These are phyloP conservation scores for Pseudotulostoma volvatum DNA, from an alignment of 495 filamentous ascomycete genomes.

Conservation along the genomic window DNA sequence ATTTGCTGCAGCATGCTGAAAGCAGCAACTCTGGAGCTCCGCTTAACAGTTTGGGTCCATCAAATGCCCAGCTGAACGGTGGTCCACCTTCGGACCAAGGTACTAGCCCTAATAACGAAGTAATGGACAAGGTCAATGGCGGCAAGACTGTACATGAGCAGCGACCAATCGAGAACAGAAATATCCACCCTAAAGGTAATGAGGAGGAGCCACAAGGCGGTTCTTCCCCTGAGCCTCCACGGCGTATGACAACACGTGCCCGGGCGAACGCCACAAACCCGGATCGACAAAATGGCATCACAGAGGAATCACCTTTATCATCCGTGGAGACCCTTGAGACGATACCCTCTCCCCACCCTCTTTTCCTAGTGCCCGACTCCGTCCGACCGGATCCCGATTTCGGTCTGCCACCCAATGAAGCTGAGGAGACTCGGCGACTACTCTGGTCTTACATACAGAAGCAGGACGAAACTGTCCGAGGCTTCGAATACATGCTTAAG, in stretches of 20 bases:
- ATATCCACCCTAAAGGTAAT: constrained; percentile 3
- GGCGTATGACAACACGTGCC: constrained; percentile 54
- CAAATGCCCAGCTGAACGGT: background rate
- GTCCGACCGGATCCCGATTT: constrained; percentile 62
- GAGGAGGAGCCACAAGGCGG: constrained; percentile 12
- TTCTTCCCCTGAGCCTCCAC: constrained; percentile 30
- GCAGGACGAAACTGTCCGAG: constrained; percentile 85
- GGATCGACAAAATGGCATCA: constrained; percentile 13
- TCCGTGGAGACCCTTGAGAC: constrained; percentile 31
- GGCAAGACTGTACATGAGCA: background rate
- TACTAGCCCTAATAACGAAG: background rate
- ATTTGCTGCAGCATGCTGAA: constrained; percentile 22
- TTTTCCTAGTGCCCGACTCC: constrained; percentile 59
- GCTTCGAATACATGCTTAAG: constrained; percentile 56
- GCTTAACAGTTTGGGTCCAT: constrained; percentile 4
- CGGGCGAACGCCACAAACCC: constrained; percentile 38
- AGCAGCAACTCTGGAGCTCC: constrained; percentile 4
- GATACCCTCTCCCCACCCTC: constrained; percentile 53
- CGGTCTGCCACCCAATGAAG: constrained; percentile 64
- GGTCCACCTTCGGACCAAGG: background rate
- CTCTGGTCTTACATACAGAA: constrained; percentile 82
- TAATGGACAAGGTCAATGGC: background rate
- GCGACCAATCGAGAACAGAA: constrained; percentile 3
- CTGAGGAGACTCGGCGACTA: constrained; percentile 72
- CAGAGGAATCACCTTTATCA: constrained; percentile 29